Percentiles rank a stretch among this genome's conserved stretches.
Conservation (phyloP, 306 rosid genomes). For the Malus sieversii region DNA sequence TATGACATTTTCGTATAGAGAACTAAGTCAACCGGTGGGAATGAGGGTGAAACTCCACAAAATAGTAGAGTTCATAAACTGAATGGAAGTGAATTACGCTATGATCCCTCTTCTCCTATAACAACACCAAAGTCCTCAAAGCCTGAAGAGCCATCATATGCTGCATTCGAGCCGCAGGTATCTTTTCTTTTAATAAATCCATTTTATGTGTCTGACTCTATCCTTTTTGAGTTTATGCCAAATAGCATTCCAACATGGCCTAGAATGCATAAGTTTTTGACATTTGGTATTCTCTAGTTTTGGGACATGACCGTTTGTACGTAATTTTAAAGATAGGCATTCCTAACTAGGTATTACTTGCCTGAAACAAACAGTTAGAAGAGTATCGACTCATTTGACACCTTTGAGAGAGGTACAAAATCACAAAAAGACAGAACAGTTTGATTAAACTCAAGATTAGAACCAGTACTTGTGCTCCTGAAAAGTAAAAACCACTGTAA, state of each 20-base stretch:
- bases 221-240: not conserved
- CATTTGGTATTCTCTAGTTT: not conserved
- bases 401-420: not conserved
- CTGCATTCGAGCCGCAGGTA: constrained; percentile 45
- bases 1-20: constrained; percentile 42
- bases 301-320: not conserved
- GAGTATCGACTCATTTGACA: not conserved
- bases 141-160: constrained; percentile 34
- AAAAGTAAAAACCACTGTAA: not conserved
- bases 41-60: constrained; percentile 37
- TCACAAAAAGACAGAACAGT: not conserved
- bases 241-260: not conserved
- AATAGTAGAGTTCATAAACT: constrained; percentile 47
- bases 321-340: not conserved
- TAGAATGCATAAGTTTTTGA: not conserved
- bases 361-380: not conserved
- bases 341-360: not conserved
- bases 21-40: constrained; percentile 59
- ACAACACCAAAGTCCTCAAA: constrained; percentile 45
- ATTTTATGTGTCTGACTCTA: not conserved
- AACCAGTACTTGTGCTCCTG: not conserved
- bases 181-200: not conserved
- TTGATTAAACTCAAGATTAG: not conserved
- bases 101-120: constrained; percentile 40
- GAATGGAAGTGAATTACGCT: constrained; percentile 65